Evolutionary conservation across 2,329 filamentous ascomycete genomes (phyloP).

Genomic region (Phyllosticta capitalensis): DNA sequence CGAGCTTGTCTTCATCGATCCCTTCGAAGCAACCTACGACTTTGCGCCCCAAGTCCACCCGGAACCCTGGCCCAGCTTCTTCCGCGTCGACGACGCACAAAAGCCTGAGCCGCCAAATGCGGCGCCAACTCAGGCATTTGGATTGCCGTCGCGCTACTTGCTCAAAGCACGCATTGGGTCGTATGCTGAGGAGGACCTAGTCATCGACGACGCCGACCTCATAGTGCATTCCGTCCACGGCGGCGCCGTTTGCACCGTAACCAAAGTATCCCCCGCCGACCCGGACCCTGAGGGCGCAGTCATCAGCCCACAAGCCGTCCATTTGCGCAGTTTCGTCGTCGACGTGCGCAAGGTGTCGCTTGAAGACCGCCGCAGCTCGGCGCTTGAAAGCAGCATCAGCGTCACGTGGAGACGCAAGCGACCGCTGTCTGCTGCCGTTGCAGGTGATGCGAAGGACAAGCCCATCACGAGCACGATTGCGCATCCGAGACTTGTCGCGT

Average conservation of each 20-base stretch:
- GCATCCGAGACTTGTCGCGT: slow-evolving; percentile 70
- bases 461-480: slow-evolving; percentile 48
- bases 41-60: slow-evolving; percentile 69
- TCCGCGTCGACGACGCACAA: slow-evolving; percentile 47
- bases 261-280: slow-evolving; percentile 19
- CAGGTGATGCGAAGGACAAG: slow-evolving; percentile 11
- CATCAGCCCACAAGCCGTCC: slow-evolving; percentile 58
- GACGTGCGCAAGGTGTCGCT: slow-evolving; percentile 66
- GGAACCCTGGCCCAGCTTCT: slow-evolving; percentile 80
- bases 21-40: slow-evolving; percentile 89
- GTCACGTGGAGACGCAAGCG: slow-evolving; percentile 64
- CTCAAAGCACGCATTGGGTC: slow-evolving; percentile 64
- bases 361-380: slow-evolving; percentile 69
- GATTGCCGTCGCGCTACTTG: slow-evolving; percentile 73
- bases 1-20: slow-evolving; percentile 63
- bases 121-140: slow-evolving; percentile 33
- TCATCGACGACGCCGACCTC: slow-evolving; percentile 57
- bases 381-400: slow-evolving; percentile 63
- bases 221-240: slow-evolving; percentile 52
- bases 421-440: slow-evolving; percentile 1
- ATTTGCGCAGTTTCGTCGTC: slow-evolving; percentile 63
- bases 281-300: slow-evolving; percentile 18
- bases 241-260: slow-evolving; percentile 47
- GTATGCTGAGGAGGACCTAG: slow-evolving; percentile 57
- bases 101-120: slow-evolving; percentile 24